Percentiles rank a stretch among this genome's conserved stretches.
Evolutionary conservation across 1,284 basidiomycete genomes (phyloP).

Genomic region (Ustilago sp.): DNA sequence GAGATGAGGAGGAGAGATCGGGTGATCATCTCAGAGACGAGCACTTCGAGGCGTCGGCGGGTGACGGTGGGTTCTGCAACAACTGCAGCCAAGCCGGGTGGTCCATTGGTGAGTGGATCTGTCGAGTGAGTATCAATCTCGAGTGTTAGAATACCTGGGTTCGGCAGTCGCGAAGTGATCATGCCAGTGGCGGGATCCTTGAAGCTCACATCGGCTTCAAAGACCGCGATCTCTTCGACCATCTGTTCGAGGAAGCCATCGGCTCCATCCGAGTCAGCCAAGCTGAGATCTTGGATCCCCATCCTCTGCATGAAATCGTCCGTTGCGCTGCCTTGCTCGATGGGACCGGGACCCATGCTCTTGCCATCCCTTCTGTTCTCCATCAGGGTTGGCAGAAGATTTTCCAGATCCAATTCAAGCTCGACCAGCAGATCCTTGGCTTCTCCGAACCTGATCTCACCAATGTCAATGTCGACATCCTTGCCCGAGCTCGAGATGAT

Average conservation of each 20-base stretch:
- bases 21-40: constrained; percentile 66
- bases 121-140: constrained; percentile 59
- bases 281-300: constrained; percentile 57
- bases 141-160: constrained; percentile 57
- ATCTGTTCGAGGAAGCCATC: constrained; percentile 54
- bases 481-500: constrained; percentile 86
- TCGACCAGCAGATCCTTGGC: constrained; percentile 63
- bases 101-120: constrained; percentile 54
- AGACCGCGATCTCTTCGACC: constrained; percentile 63
- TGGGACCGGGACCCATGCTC: constrained; percentile 35
- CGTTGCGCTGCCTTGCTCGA: constrained; percentile 61
- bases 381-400: constrained; percentile 42
- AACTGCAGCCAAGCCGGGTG: constrained; percentile 51
- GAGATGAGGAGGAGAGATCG: constrained; percentile 62
- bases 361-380: constrained; percentile 38
- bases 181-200: constrained; percentile 53
- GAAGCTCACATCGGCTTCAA: constrained; percentile 62
- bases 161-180: constrained; percentile 42
- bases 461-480: constrained; percentile 93
- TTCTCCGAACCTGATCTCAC: constrained; percentile 73
- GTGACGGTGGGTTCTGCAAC: constrained; percentile 62
- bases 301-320: constrained; percentile 66
- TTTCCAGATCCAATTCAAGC: constrained; percentile 60
- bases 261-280: constrained; percentile 45
- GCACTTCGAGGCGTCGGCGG: constrained; percentile 59